Percentiles rank a stretch among this genome's conserved stretches.
These are phyloP conservation scores for Ampelocalamus luodianensis DNA, from an alignment of 176 grass and related monocot species.

Conservation along the genomic window DNA sequence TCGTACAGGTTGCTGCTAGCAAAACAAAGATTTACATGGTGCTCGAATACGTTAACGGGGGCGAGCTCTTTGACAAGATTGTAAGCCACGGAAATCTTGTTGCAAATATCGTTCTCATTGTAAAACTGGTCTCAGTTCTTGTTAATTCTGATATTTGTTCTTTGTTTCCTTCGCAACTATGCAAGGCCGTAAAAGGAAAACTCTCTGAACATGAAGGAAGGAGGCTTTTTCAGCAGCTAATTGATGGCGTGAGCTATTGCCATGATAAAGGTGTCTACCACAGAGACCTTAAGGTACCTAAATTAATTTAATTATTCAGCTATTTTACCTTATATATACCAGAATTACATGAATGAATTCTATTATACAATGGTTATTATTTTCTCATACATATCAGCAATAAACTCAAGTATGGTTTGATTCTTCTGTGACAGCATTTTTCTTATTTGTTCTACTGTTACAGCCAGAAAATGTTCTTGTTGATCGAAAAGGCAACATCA, in stretches of 20 bases:
- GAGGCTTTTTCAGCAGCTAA: constrained; percentile 80
- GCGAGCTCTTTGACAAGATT: constrained; percentile 87
- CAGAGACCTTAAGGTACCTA: constrained; percentile 77
- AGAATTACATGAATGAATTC: background rate
- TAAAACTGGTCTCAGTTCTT: background rate
- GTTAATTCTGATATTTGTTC: background rate
- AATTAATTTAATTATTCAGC: background rate
- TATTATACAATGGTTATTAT: background rate
- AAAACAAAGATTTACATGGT: constrained; percentile 96
- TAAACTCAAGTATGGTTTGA: constrained; percentile 34
- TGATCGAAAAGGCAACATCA: constrained; percentile 73
- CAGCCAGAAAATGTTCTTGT: constrained; percentile 91
- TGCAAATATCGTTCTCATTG: background rate
- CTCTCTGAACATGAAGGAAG: constrained; percentile 64
- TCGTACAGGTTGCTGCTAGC: constrained; percentile 69
- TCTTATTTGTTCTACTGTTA: constrained; percentile 45
- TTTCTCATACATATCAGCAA: background rate
- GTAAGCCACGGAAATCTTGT: constrained; percentile 49
- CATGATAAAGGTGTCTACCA: constrained; percentile 88
- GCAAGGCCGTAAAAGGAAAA: constrained; percentile 61
- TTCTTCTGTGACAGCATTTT: constrained; percentile 52
- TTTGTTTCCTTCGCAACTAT: constrained; percentile 1
- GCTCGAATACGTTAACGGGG: constrained; percentile 79
- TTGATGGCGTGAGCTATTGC: constrained; percentile 81
- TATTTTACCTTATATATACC: background rate